phyloP scores from a whole-genome alignment of 306 rosid species.

The Citrullus amarus region DNA sequence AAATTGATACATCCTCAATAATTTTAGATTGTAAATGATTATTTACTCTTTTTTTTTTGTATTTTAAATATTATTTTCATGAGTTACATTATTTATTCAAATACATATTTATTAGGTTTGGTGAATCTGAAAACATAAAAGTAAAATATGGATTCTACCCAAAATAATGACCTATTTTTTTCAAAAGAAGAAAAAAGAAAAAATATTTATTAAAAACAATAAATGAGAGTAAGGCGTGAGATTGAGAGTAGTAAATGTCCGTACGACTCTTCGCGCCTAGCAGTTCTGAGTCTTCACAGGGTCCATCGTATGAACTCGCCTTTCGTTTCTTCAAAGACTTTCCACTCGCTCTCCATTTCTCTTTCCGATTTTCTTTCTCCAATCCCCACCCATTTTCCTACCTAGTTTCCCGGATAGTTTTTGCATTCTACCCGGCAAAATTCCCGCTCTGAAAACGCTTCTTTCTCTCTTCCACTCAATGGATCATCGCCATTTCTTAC shows the following conservation, averaged over 20 bases:
- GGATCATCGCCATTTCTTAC: slow-evolving; percentile 10
- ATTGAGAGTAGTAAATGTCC: background rate
- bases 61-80: no score
- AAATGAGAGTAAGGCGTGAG: background rate
- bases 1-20: no score
- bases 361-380: background rate
- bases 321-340: background rate
- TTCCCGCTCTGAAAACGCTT: background rate
- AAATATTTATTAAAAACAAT: no score
- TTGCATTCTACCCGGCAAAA: no score
- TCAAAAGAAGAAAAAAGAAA: no score
- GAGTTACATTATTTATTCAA: no score
- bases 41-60: no score
- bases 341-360: background rate
- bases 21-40: no score
- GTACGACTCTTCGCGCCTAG: background rate
- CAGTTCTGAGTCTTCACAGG: background rate
- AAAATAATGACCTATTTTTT: no score
- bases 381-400: background rate
- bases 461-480: background rate
- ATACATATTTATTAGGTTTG: no score
- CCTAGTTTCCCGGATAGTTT: background rate
- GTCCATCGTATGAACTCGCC: background rate
- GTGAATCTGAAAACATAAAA: no score
- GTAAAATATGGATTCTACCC: no score